Evolutionary conservation across 2,329 filamentous ascomycete genomes (phyloP), one percentile per base, ranked within the genome.

Genomic region (Phyllosticta paracitricarpa): DNA sequence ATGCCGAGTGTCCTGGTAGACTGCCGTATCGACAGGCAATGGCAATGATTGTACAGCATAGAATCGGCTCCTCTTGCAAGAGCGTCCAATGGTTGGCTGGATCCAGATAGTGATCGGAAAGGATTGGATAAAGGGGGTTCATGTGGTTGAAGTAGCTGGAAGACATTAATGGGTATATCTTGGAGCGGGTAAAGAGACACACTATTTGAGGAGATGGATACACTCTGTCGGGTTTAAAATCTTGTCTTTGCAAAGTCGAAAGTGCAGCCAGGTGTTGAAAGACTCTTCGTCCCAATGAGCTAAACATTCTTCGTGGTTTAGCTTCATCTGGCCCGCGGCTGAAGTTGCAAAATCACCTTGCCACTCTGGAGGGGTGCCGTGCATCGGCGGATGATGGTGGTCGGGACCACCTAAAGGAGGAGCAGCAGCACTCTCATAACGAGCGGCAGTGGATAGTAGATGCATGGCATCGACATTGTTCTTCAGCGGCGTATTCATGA

Each of bases 131-230:
- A 17, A 61, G 14, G 4, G 54, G 25, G 48, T 56, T 61, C 25
- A 61, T 33, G 12, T 56, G 58, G 12, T 56, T 48, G 48, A 61
- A 61, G 25, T 56, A 61, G 54, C 58, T 61, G 19, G 6, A 2
- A 3, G 10, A 8, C n/a, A 22, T 22, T 19, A 3, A 35, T 60
- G 7, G 56, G 48, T 17, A 17, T 35, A 12, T 25, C 2, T 10
- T 22, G 4, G 9, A 2, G 1, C 25, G 12, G 19, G 12, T 22
- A 22, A 26, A 24, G 5, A 22, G 8, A 24, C 54, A 8, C 26
- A 61, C 58, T 25, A 61, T n/a, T 61, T 56, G n/a, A 61, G n/a
- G 12, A 61, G n/a, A 19, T 56, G 56, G 2, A 61, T 17, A n/a
- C 53, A 26, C 26, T 61, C 58, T n/a, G 51, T 61, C 8, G 58